Conservation (phyloP, 2,329 filamentous ascomycete genomes). For the Talaromyces sp. region DNA sequence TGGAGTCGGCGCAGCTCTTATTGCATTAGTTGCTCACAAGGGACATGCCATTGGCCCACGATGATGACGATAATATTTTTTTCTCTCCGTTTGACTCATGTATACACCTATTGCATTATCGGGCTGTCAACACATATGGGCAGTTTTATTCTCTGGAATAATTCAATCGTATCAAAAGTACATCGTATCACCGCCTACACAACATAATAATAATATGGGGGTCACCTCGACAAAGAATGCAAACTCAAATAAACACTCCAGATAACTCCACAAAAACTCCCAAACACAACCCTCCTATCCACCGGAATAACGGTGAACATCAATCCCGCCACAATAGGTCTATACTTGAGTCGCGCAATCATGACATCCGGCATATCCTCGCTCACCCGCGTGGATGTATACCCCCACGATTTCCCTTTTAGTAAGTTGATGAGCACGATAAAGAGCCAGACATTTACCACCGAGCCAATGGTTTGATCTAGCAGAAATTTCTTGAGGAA, state of each 20-base stretch:
- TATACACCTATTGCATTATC: constrained; percentile 8
- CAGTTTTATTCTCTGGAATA: background rate
- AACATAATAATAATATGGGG: background rate
- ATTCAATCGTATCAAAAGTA: background rate
- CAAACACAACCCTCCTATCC: constrained; percentile 66
- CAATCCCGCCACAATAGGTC: constrained; percentile 66
- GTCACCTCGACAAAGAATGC: constrained; percentile 32
- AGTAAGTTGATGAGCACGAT: constrained; percentile 52
- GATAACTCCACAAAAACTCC: constrained; percentile 66
- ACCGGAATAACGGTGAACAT: constrained; percentile 72
- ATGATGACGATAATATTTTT: constrained; percentile 11
- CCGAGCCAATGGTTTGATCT: constrained; percentile 56
- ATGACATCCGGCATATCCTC: constrained; percentile 46
- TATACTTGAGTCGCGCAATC: constrained; percentile 67
- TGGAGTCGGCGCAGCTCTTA: constrained; percentile 90
- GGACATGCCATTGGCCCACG: constrained; percentile 11
- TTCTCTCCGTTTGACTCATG: background rate
- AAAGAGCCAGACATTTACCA: constrained; percentile 57
- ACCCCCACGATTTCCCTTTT: constrained; percentile 27
- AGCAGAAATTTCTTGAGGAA: constrained; percentile 55
- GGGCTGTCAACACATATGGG: background rate
- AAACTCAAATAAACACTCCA: constrained; percentile 77
- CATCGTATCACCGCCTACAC: background rate
- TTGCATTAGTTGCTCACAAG: constrained; percentile 78
- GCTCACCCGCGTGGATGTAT: constrained; percentile 9